Evolutionary conservation across 2,329 filamentous ascomycete species (phyloP).

Genomic region (Cytospora paraplurivora): DNA sequence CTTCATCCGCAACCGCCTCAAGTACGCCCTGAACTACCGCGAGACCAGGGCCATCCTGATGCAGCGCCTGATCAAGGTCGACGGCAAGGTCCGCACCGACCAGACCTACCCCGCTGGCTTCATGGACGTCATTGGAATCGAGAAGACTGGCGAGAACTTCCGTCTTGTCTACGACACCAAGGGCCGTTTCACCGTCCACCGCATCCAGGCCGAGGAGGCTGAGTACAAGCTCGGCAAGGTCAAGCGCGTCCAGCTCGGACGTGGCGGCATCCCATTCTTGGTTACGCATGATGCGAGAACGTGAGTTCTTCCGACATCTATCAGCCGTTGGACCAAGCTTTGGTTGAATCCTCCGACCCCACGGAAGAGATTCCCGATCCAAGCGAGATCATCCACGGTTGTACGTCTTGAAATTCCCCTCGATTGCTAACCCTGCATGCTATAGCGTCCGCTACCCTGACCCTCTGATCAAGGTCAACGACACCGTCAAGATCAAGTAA

Average conservation of each 20-base stretch:
- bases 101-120: conserved; percentile 95
- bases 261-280: conserved; percentile 99
- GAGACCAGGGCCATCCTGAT: conserved; percentile 98
- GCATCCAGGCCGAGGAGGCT: conserved; percentile 97
- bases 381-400: conserved; percentile 53
- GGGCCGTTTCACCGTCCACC: conserved; percentile 99
- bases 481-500: conserved; percentile 96
- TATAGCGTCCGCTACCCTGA: conserved; percentile 98
- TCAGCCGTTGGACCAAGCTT: conserved; percentile 99
- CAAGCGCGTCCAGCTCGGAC: conserved; percentile 98
- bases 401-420: conserved; percentile 47
- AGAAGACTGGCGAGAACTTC: conserved; percentile 99
- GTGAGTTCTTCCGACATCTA: conserved; percentile 98
- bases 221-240: conserved; percentile 99
- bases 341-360: conserved; percentile 62
- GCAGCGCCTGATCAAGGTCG: conserved; percentile 99
- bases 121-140: conserved; percentile 99
- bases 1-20: conserved; percentile 95
- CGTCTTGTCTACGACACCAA: conserved; percentile 99
- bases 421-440: conserved; percentile 43
- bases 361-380: conserved; percentile 29
- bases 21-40: conserved; percentile 99
- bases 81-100: conserved; percentile 99
- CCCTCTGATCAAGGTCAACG: conserved; percentile 98
- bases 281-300: conserved; percentile 99